Conservation (phyloP, 2,329 filamentous ascomycete genomes). For the Colletotrichum godetiae region DNA sequence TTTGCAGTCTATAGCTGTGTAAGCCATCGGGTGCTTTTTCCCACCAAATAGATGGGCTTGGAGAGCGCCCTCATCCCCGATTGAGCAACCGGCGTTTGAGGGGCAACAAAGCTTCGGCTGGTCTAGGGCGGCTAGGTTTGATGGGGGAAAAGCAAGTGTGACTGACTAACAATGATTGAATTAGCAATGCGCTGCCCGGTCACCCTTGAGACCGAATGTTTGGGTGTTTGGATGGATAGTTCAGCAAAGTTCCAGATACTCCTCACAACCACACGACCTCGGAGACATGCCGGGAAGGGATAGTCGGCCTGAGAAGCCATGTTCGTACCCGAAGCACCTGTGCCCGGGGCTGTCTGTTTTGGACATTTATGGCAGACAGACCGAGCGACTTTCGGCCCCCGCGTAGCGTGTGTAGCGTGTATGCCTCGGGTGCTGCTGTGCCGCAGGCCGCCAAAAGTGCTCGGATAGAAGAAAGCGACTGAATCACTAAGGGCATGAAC, state of each 20-base stretch:
- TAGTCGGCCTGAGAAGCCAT: neutral
- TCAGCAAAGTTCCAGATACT: constrained; percentile 21
- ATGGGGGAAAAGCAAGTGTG: neutral
- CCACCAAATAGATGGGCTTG: constrained; percentile 23
- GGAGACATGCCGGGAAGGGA: constrained; percentile 14
- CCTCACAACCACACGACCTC: constrained; percentile 16
- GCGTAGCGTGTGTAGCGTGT: constrained; percentile 1
- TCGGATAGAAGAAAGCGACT: constrained; percentile 3
- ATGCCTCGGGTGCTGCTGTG: constrained; percentile 17
- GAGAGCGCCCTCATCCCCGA: constrained; percentile 13
- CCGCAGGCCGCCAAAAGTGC: constrained; percentile 10
- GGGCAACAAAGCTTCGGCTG: constrained; percentile 1
- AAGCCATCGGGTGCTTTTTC: constrained; percentile 2
- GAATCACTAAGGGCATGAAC: neutral
- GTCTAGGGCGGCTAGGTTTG: neutral
- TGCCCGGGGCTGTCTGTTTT: constrained; percentile 6
- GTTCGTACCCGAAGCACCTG: neutral
- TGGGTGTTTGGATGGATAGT: constrained; percentile 22
- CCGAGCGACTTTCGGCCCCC: constrained; percentile 24
- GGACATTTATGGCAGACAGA: constrained; percentile 16
- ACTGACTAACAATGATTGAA: neutral
- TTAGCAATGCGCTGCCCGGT: neutral
- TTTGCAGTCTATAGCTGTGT: neutral
- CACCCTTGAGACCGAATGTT: constrained; percentile 5
- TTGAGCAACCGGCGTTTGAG: constrained; percentile 14